Conservation (phyloP, 2,329 filamentous ascomycete species). For the Thielaviopsis punctulata region DNA sequence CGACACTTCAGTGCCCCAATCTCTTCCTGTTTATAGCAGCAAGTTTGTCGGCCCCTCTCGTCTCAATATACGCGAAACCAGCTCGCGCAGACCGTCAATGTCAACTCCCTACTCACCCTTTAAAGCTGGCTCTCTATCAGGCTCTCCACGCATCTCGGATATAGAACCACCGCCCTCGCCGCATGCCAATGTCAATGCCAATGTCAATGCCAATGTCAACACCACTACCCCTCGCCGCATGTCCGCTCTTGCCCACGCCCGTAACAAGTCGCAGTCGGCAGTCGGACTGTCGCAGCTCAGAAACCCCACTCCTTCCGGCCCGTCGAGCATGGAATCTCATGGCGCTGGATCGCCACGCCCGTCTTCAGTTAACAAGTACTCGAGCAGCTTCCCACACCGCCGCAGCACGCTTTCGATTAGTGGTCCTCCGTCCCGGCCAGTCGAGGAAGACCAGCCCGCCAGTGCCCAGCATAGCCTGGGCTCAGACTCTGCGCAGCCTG, state of each 20-base stretch:
- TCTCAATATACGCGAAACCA: constrained; percentile 5
- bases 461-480: constrained; percentile 65
- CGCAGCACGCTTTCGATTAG: constrained; percentile 62
- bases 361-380: constrained; percentile 63
- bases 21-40: constrained; percentile 27
- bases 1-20: constrained; percentile 31
- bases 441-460: constrained; percentile 56
- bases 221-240: too few species aligned
- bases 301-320: constrained; percentile 23
- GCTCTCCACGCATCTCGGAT: constrained; percentile 48
- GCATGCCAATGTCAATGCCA: constrained; percentile 26
- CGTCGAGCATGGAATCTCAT: constrained; percentile 36
- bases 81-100: constrained; percentile 51
- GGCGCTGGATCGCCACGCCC: constrained; percentile 64
- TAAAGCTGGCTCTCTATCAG: constrained; percentile 88
- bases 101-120: constrained; percentile 89
- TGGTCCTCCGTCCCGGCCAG: constrained; percentile 38
- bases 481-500: constrained; percentile 53
- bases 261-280: constrained; percentile 10
- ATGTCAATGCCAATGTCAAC: too few species aligned
- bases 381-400: constrained; percentile 84
- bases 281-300: constrained; percentile 12
- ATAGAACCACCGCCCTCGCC: constrained; percentile 38
- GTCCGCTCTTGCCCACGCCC: constrained; percentile 4
- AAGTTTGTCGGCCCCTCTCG: constrained; percentile 4